Conservation (phyloP, 164 flowering plant genomes). For the Chimonanthus praecox region DNA sequence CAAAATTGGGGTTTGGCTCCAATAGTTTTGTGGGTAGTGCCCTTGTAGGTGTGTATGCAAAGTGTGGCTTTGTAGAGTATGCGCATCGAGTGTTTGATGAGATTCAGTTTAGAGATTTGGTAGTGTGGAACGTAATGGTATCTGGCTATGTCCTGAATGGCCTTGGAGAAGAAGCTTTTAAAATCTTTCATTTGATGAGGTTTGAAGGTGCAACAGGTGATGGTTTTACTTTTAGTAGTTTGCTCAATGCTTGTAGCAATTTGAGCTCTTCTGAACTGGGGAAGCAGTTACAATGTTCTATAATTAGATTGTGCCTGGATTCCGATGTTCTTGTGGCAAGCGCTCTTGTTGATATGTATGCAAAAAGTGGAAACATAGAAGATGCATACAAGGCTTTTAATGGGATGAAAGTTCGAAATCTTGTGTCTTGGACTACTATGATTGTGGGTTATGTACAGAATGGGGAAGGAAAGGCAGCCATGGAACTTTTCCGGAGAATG, state of each 20-base stretch:
- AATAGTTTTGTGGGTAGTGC: slow-evolving; percentile 37
- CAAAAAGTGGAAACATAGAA: slow-evolving; percentile 30
- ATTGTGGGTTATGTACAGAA: slow-evolving; percentile 55
- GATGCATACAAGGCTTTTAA: slow-evolving; percentile 56
- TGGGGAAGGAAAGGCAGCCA: slow-evolving; percentile 52
- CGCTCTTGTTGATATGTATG: slow-evolving; percentile 62
- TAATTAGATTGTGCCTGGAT: slow-evolving; percentile 32
- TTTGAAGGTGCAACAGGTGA: slow-evolving; percentile 37
- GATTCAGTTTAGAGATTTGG: slow-evolving; percentile 36
- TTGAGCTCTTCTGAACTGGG: slow-evolving; percentile 27
- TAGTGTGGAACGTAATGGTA: slow-evolving; percentile 66
- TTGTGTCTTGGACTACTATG: slow-evolving; percentile 66
- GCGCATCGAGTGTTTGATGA: slow-evolving; percentile 43
- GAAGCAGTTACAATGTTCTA: slow-evolving; percentile 47
- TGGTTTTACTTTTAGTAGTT: slow-evolving; percentile 46
- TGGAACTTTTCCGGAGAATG: slow-evolving; percentile 45
- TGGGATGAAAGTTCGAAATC: slow-evolving; percentile 36
- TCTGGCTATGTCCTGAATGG: slow-evolving; percentile 46
- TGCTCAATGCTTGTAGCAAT: slow-evolving; percentile 35
- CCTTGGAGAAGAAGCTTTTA: slow-evolving; percentile 30
- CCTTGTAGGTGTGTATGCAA: slow-evolving; percentile 50
- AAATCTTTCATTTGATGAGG: slow-evolving; percentile 37
- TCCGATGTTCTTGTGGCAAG: slow-evolving; percentile 45
- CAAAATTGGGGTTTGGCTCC: slow-evolving; percentile 32
- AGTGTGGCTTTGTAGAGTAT: slow-evolving; percentile 37